Percentiles rank a stretch among this genome's conserved stretches.
Conservation (phyloP, 306 rosid genomes). For the Sindora glabra region DNA sequence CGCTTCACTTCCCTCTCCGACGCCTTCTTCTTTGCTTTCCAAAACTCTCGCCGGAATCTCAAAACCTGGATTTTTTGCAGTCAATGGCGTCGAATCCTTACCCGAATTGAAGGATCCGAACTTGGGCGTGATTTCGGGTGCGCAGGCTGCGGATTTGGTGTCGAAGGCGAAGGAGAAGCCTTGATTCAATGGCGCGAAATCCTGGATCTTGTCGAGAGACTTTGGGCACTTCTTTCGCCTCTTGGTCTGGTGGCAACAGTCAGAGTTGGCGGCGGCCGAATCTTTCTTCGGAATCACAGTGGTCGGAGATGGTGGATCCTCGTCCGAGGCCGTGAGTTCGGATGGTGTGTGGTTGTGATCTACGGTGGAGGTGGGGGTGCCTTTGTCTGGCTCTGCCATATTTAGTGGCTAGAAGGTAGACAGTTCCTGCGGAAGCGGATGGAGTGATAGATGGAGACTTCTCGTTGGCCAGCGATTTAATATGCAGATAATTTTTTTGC, state of each 20-base stretch:
- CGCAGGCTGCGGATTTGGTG: slow-evolving; percentile 20
- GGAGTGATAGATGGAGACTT: neutral
- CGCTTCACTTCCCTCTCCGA: too few relatives aligned
- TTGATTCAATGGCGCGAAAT: slow-evolving; percentile 13
- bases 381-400: slow-evolving; percentile 16
- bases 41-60: too few relatives aligned
- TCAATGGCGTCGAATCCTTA: neutral
- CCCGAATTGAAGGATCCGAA: slow-evolving; percentile 39
- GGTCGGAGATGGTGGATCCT: neutral
- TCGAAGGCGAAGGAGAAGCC: slow-evolving; percentile 36
- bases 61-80: too few relatives aligned
- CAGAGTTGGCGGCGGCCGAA: neutral
- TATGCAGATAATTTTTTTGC: neutral
- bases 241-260: slow-evolving; percentile 21
- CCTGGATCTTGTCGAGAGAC: slow-evolving; percentile 26
- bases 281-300: neutral
- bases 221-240: slow-evolving; percentile 32
- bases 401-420: neutral
- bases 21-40: too few relatives aligned
- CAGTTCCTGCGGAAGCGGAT: neutral
- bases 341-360: neutral
- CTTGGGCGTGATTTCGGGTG: slow-evolving; percentile 38
- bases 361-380: neutral
- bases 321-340: neutral
- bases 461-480: neutral